These are phyloP conservation scores for Diaporthe nobilis DNA, from an alignment of 2,329 filamentous ascomycete genomes.

Conservation along the genomic window DNA sequence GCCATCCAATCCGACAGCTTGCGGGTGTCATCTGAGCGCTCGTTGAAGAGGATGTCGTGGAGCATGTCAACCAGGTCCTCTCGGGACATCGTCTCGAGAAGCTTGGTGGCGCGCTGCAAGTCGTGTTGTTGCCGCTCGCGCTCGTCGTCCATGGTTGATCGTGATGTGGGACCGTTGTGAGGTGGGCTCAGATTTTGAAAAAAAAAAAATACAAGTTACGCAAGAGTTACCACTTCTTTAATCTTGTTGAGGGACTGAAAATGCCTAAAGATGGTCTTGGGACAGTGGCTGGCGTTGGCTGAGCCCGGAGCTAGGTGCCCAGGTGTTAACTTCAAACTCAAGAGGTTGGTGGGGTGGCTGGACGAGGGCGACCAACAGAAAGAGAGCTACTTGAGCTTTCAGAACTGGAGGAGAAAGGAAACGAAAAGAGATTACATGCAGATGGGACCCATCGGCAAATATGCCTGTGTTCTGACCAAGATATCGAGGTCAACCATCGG, in stretches of 20 bases:
- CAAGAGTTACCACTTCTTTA: neutral
- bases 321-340: neutral
- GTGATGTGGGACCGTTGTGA: neutral
- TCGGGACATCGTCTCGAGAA: neutral
- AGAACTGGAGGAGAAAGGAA: neutral
- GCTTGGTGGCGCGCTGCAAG: neutral
- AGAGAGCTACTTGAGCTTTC: neutral
- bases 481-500: neutral
- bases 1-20: constrained; percentile 13
- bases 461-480: neutral
- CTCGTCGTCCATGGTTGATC: neutral
- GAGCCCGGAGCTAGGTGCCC: neutral
- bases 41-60: neutral
- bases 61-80: constrained; percentile 1
- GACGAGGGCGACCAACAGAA: neutral
- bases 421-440: neutral
- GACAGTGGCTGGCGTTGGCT: neutral
- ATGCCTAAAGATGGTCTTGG: neutral
- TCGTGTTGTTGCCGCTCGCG: neutral
- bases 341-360: neutral
- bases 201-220: neutral
- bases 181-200: neutral
- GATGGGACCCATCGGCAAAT: neutral
- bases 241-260: neutral
- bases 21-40: neutral